Conservation (phyloP, 345 rosid species). For the Capsella bursapastoris region DNA sequence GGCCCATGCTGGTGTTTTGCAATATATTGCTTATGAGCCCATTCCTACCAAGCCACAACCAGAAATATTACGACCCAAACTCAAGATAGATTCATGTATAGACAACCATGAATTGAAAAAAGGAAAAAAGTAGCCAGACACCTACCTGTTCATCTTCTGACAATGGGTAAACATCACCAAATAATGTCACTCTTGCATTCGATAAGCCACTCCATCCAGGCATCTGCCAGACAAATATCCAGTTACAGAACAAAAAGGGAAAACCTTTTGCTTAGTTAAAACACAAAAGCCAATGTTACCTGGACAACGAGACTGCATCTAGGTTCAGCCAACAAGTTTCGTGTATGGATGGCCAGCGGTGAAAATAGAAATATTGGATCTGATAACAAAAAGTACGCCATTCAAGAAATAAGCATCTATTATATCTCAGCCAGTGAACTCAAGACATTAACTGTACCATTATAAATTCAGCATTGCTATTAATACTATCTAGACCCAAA, state of each 20-base stretch:
- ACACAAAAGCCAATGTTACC: conserved; percentile 47
- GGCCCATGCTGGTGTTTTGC: conserved; percentile 92
- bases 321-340: conserved; percentile 89
- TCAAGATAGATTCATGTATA: background rate
- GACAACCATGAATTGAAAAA: background rate
- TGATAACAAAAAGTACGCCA: conserved; percentile 45
- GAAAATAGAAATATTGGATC: conserved; percentile 96
- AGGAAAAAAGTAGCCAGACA: background rate
- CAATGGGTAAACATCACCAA: conserved; percentile 96
- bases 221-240: conserved; percentile 55
- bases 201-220: conserved; percentile 99
- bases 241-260: conserved; percentile 24
- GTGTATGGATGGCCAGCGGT: conserved; percentile 90
- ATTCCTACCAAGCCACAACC: conserved; percentile 62
- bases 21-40: conserved; percentile 94
- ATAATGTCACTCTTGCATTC: conserved; percentile 94
- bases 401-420: conserved; percentile 19
- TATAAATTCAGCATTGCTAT: conserved; percentile 11
- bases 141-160: conserved; percentile 82
- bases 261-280: conserved; percentile 3
- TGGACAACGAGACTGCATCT: conserved; percentile 96
- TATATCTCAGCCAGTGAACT: conserved; percentile 16
- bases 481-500: conserved; percentile 2
- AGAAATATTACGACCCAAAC: conserved; percentile 8
- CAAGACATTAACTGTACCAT: conserved; percentile 13